Evolutionary conservation across 139 green algal species (phyloP).

Genomic region (Penium margaritaceum): DNA sequence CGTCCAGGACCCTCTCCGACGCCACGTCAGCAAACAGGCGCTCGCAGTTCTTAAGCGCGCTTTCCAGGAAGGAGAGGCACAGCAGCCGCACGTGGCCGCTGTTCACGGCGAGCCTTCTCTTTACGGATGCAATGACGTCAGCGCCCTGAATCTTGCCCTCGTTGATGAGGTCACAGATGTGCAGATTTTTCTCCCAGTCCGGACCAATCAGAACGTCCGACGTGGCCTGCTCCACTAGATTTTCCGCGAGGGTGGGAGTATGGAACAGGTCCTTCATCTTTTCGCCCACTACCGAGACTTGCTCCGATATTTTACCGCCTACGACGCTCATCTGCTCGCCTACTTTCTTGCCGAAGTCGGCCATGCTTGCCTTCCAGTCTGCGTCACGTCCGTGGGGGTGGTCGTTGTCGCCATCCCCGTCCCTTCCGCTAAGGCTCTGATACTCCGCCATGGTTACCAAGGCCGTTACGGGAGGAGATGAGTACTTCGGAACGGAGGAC

Average conservation of each 20-base stretch:
- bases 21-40: slow-evolving; percentile 30
- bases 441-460: no score
- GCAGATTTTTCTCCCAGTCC: slow-evolving; percentile 15
- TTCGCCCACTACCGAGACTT: background rate
- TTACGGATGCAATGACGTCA: slow-evolving; percentile 14
- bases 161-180: slow-evolving; percentile 32
- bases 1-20: slow-evolving; percentile 30
- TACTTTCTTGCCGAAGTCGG: background rate
- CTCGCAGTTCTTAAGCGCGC: slow-evolving; percentile 31
- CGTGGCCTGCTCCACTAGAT: slow-evolving; percentile 23
- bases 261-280: slow-evolving; percentile 29
- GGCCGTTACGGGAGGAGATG: no score
- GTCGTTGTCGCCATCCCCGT: no score
- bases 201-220: background rate
- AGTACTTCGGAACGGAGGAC: no score
- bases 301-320: slow-evolving; percentile 6
- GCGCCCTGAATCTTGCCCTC: background rate
- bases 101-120: slow-evolving; percentile 4
- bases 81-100: slow-evolving; percentile 19
- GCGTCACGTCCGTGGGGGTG: no score
- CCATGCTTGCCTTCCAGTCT: background rate
- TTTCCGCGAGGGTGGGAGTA: slow-evolving; percentile 10
- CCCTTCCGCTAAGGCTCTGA: no score
- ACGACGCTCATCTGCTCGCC: background rate
- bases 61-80: slow-evolving; percentile 19